These are phyloP conservation scores for Zymoseptoria pseudotritici DNA, from an alignment of 2,329 filamentous ascomycete species.

Conservation along the genomic window DNA sequence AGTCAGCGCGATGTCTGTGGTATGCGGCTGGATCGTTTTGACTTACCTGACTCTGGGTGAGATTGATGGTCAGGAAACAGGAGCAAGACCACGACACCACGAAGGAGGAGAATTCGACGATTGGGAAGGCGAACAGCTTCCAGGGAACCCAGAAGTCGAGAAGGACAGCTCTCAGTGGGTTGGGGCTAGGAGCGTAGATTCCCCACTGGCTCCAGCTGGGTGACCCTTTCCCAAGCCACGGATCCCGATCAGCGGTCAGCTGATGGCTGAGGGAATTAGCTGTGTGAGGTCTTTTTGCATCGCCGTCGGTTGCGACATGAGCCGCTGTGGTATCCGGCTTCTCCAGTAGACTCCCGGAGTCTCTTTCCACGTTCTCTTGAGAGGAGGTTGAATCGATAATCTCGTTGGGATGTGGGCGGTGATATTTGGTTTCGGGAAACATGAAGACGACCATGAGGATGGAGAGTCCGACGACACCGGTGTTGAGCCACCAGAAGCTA, in stretches of 20 bases:
- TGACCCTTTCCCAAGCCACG: conserved; percentile 48
- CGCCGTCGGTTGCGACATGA: neutral
- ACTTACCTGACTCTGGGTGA: conserved; percentile 40
- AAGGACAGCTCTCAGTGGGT: conserved; percentile 41
- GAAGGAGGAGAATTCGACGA: conserved; percentile 56
- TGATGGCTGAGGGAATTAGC: conserved; percentile 1
- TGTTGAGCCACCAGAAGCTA: conserved; percentile 61
- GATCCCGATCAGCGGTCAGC: conserved; percentile 34
- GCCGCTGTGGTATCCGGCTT: conserved; percentile 6
- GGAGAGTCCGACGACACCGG: conserved; percentile 45
- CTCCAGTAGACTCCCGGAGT: neutral
- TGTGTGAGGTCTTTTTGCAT: neutral
- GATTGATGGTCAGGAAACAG: conserved; percentile 52
- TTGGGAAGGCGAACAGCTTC: conserved; percentile 56
- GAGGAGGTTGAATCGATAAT: neutral
- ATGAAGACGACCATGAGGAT: conserved; percentile 49
- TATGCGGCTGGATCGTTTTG: too few species aligned
- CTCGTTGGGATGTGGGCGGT: conserved; percentile 35
- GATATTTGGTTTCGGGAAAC: conserved; percentile 58
- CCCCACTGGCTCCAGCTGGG: conserved; percentile 49
- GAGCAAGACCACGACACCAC: conserved; percentile 54
- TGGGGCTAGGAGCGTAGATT: conserved; percentile 43
- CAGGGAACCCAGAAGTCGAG: conserved; percentile 54
- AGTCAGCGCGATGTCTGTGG: neutral
- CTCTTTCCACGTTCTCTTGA: neutral